phyloP scores from a whole-genome alignment of 495 filamentous ascomycete species.

The Hypomontagnella submonticulosa region DNA sequence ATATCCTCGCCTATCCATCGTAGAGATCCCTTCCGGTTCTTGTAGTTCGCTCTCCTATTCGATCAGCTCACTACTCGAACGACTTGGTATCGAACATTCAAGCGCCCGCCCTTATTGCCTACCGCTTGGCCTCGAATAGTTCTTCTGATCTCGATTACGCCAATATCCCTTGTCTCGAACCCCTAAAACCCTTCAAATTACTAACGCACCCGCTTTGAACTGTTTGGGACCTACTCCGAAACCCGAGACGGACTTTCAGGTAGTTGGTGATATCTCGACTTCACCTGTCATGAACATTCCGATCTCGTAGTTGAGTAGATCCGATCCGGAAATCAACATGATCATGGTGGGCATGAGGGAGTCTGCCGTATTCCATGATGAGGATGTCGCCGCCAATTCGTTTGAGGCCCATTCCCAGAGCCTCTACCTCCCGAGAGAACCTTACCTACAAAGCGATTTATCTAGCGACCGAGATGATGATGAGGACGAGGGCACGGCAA shows the following conservation, averaged over 20 bases:
- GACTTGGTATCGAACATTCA: not conserved
- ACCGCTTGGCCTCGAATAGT: not conserved
- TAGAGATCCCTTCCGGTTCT: not conserved
- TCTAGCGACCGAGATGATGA: slow-evolving; percentile 45
- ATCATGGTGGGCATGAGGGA: slow-evolving; percentile 36
- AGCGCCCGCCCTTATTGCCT: too few species aligned
- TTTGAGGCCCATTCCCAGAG: slow-evolving; percentile 41
- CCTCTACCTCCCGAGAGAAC: slow-evolving; percentile 43
- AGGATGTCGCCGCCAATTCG: slow-evolving; percentile 24
- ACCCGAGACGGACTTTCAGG: slow-evolving; percentile 6
- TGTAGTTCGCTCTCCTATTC: too few species aligned
- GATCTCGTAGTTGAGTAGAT: slow-evolving; percentile 24
- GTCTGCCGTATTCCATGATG: slow-evolving; percentile 36
- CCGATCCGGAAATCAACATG: slow-evolving; percentile 29
- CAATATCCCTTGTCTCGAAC: slow-evolving; percentile 2
- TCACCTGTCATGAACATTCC: slow-evolving; percentile 39
- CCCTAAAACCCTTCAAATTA: not conserved
- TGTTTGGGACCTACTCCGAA: not conserved
- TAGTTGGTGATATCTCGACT: slow-evolving; percentile 12
- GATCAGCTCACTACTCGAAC: too few species aligned
- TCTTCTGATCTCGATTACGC: not conserved
- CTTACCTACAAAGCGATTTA: slow-evolving; percentile 41
- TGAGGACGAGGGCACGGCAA: slow-evolving; percentile 55
- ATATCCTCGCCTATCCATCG: not conserved
- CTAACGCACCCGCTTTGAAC: too few species aligned